Conservation (phyloP, 139 green algal species). For the Picochlorum sp. region DNA sequence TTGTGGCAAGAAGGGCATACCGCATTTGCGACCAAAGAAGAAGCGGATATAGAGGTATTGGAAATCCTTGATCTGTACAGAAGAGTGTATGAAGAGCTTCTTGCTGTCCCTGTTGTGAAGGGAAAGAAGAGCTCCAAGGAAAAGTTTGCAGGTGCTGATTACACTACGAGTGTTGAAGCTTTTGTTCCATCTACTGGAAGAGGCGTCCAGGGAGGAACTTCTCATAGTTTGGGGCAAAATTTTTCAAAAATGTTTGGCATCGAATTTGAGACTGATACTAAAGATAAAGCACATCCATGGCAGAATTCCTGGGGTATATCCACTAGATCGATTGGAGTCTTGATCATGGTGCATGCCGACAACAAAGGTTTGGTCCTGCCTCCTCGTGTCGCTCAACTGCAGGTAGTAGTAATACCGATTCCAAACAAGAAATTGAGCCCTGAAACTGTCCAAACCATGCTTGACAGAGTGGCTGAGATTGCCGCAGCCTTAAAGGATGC, state of each 20-base stretch:
- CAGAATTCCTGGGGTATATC: conserved; percentile 96
- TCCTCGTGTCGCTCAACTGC: conserved; percentile 70
- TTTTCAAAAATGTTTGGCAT: conserved; percentile 87
- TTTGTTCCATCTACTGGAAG: conserved; percentile 87
- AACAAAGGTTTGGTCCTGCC: conserved; percentile 95
- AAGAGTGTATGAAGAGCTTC: conserved; percentile 87
- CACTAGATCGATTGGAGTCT: conserved; percentile 92
- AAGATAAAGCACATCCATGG: conserved; percentile 66
- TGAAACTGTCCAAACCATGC: conserved; percentile 42
- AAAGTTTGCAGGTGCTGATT: conserved; percentile 95
- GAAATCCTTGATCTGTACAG: conserved; percentile 81
- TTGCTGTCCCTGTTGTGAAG: conserved; percentile 88
- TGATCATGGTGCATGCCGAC: conserved; percentile 97
- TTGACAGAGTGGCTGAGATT: conserved; percentile 28
- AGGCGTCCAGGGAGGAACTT: conserved; percentile 93
- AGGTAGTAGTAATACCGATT: conserved; percentile 83
- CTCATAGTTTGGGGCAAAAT: conserved; percentile 96
- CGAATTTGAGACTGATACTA: conserved; percentile 72
- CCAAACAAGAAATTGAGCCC: conserved; percentile 56
- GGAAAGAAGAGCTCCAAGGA: conserved; percentile 89
- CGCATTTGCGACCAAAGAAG: conserved; percentile 72
- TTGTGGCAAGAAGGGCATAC: conserved; percentile 87
- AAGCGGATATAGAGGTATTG: conserved; percentile 88
- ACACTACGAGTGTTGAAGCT: conserved; percentile 94
- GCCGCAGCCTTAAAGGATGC: conserved; percentile 21